These are phyloP conservation scores for Xylariomycetidae sp. DNA, from an alignment of 2,329 filamentous ascomycete species.

Conservation along the genomic window DNA sequence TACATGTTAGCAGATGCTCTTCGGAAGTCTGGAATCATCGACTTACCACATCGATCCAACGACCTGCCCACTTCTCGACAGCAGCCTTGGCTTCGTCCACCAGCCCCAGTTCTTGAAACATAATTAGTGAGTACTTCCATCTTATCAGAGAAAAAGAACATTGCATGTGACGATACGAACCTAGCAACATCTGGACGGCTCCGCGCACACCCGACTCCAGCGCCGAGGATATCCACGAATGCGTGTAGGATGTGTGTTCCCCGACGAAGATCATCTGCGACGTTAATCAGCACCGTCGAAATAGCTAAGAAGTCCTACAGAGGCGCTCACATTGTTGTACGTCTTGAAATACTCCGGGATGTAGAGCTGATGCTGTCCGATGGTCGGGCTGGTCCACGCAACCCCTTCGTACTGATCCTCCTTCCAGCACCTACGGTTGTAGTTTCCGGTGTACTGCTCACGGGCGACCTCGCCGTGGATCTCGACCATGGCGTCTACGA, in stretches of 20 bases:
- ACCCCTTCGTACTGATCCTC: constrained; percentile 57
- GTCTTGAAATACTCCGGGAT: constrained; percentile 70
- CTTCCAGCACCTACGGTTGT: constrained; percentile 62
- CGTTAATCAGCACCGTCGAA: background rate
- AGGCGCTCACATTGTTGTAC: constrained; percentile 46
- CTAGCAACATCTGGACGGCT: constrained; percentile 58
- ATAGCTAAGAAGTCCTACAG: background rate
- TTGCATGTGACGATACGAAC: constrained; percentile 30
- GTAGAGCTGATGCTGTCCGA: constrained; percentile 65
- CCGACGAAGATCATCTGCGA: constrained; percentile 60
- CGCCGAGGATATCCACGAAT: constrained; percentile 66
- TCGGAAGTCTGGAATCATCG: no score
- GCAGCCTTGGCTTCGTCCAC: constrained; percentile 66
- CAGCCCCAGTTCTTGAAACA: constrained; percentile 56
- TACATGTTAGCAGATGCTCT: no score
- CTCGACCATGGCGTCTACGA: constrained; percentile 62
- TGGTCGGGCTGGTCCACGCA: constrained; percentile 55
- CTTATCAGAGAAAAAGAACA: no score
- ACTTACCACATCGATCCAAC: constrained; percentile 52
- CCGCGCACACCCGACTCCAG: constrained; percentile 64
- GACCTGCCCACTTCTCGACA: constrained; percentile 63
- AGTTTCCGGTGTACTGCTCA: constrained; percentile 61
- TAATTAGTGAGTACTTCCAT: no score
- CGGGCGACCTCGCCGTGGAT: constrained; percentile 58
- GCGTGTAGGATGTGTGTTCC: constrained; percentile 67